These are phyloP conservation scores for Plectosphaerella plurivora DNA, from an alignment of 2,329 filamentous ascomycete genomes.

Conservation along the genomic window DNA sequence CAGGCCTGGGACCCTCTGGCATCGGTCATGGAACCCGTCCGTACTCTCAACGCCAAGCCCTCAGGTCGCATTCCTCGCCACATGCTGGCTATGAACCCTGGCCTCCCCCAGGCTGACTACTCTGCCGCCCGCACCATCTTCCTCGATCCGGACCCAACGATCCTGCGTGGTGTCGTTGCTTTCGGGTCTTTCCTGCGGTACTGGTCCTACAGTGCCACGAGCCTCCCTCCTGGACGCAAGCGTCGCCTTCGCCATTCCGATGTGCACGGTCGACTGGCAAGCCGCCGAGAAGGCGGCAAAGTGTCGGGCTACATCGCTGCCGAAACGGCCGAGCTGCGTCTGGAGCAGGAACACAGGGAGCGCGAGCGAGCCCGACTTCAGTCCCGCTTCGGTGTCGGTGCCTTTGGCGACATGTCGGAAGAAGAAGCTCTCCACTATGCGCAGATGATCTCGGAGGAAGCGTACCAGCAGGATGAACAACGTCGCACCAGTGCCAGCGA, in stretches of 20 bases:
- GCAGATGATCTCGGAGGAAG: constrained; percentile 61
- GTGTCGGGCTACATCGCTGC: constrained; percentile 79
- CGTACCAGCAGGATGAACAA: constrained; percentile 52
- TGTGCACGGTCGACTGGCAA: constrained; percentile 43
- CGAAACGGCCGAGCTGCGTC: constrained; percentile 76
- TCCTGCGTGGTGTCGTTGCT: constrained; percentile 80
- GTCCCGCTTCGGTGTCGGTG: constrained; percentile 77
- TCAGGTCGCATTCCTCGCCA: constrained; percentile 78
- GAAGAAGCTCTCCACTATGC: constrained; percentile 62
- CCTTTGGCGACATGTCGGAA: constrained; percentile 59
- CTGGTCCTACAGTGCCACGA: constrained; percentile 88
- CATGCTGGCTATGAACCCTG: constrained; percentile 46
- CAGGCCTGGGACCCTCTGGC: constrained; percentile 96
- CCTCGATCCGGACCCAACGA: constrained; percentile 82
- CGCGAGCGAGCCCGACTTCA: constrained; percentile 68
- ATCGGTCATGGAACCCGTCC: constrained; percentile 71
- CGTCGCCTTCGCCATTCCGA: constrained; percentile 70
- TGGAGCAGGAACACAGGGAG: constrained; percentile 62
- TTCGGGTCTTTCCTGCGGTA: constrained; percentile 84
- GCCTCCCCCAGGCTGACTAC: constrained; percentile 67
- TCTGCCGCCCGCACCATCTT: constrained; percentile 79
- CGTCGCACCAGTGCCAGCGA: constrained; percentile 47
- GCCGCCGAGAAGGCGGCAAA: constrained; percentile 57
- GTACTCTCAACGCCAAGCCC: constrained; percentile 82
- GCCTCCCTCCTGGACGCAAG: constrained; percentile 71